Evolutionary conservation across 257 asterid genomes (phyloP).

Genomic region (Schizonepeta tenuifolia): DNA sequence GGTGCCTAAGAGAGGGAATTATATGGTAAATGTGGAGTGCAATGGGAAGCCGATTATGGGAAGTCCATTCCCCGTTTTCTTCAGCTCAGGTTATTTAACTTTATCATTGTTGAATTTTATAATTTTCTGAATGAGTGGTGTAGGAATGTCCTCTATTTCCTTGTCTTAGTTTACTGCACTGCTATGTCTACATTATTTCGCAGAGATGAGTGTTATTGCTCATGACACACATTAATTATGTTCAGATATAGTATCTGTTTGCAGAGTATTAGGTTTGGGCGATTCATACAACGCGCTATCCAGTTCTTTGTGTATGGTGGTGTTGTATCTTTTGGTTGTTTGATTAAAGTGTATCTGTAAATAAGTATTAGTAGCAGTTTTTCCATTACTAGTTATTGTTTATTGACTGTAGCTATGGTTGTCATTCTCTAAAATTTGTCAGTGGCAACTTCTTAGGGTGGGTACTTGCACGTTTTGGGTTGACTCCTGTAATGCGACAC

Average conservation of each 20-base stretch:
- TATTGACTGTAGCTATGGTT: slow-evolving; percentile 14
- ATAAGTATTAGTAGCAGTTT: neutral
- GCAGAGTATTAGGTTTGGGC: neutral
- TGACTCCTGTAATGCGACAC: slow-evolving; percentile 10
- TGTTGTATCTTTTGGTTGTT: slow-evolving; percentile 10
- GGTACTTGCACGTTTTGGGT: neutral
- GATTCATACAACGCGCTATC: neutral
- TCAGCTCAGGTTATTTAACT: slow-evolving; percentile 70
- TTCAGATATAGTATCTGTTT: slow-evolving; percentile 8
- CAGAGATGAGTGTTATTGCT: neutral
- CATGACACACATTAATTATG: slow-evolving; percentile 12
- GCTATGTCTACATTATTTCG: neutral
- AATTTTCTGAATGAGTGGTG: neutral
- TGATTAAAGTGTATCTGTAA: slow-evolving; percentile 4
- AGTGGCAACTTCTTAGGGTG: neutral
- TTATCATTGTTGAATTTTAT: neutral
- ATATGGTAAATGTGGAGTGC: slow-evolving; percentile 96
- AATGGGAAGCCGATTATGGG: slow-evolving; percentile 94
- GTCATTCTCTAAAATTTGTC: neutral
- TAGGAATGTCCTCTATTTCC: neutral
- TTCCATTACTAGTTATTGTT: slow-evolving; percentile 1
- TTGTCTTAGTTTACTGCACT: slow-evolving; percentile 14
- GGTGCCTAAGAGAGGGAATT: slow-evolving; percentile 90
- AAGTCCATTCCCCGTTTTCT: slow-evolving; percentile 97
- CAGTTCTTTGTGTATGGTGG: slow-evolving; percentile 20